Conservation (phyloP, 179 eudicot genomes). For the Amaranthus tricolor region DNA sequence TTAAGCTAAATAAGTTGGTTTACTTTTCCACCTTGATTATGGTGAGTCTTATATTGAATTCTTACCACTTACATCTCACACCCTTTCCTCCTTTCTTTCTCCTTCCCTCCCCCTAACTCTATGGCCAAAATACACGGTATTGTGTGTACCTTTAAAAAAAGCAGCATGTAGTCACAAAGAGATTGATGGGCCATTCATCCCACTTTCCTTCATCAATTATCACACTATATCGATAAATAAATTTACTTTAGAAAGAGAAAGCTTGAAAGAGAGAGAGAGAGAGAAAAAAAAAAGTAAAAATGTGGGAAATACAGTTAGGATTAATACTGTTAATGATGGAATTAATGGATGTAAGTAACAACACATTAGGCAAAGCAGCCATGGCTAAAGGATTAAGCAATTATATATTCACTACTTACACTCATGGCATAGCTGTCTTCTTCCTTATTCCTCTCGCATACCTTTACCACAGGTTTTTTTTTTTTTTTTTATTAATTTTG, state of each 20-base stretch:
- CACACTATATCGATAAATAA: no score
- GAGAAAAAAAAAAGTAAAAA: neutral
- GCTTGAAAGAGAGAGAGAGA: neutral
- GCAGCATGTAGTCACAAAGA: no score
- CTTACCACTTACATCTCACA: no score
- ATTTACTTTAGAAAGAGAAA: neutral
- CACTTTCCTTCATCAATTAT: no score
- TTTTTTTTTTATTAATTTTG: neutral
- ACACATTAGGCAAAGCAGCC: slow-evolving; percentile 37
- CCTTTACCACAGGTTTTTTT: slow-evolving; percentile 26
- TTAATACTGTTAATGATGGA: slow-evolving; percentile 27
- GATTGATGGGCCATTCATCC: no score
- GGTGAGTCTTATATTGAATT: no score
- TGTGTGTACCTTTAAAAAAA: no score
- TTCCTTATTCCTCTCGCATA: slow-evolving; percentile 31
- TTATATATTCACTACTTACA: slow-evolving; percentile 29
- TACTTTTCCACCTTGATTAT: no score
- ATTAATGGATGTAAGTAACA: slow-evolving; percentile 29
- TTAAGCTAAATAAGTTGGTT: no score
- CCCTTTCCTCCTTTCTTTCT: no score
- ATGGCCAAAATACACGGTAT: no score
- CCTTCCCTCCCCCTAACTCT: no score
- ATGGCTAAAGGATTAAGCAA: slow-evolving; percentile 39
- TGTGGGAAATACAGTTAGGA: slow-evolving; percentile 28
- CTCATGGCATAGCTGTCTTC: slow-evolving; percentile 28